Conservation (phyloP, 1,284 basidiomycete genomes). For the Butyriboletus appendiculatus region DNA sequence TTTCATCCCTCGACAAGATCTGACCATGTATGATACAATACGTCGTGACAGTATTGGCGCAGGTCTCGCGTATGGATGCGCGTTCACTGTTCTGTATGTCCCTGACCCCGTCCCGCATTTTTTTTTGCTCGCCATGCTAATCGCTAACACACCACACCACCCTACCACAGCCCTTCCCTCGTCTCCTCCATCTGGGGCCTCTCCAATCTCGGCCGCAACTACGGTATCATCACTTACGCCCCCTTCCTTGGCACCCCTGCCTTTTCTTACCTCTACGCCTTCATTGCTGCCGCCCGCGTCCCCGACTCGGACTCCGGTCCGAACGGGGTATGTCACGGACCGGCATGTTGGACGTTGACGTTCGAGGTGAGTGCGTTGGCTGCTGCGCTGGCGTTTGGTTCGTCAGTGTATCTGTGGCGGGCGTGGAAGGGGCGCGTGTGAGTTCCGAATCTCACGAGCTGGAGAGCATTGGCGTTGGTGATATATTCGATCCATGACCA, state of each 20-base stretch:
- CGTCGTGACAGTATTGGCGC: constrained; percentile 46
- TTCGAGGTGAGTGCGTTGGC: constrained; percentile 53
- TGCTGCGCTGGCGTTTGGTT: constrained; percentile 44
- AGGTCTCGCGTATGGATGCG: constrained; percentile 65
- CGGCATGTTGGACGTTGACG: constrained; percentile 63
- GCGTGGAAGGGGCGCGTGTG: constrained; percentile 60
- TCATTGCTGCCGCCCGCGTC: constrained; percentile 54
- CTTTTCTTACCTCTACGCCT: constrained; percentile 77
- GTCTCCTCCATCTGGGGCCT: constrained; percentile 70
- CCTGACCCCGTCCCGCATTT: neutral
- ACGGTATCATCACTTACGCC: constrained; percentile 69
- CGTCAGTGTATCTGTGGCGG: constrained; percentile 56
- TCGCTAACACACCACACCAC: neutral
- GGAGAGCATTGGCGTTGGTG: no score
- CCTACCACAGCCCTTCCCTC: constrained; percentile 57
- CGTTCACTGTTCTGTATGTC: constrained; percentile 69
- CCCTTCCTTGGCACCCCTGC: constrained; percentile 71
- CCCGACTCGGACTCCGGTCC: constrained; percentile 26
- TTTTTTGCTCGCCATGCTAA: neutral
- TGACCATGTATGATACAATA: neutral
- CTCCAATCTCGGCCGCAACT: constrained; percentile 70
- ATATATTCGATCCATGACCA: no score
- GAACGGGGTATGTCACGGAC: constrained; percentile 54
- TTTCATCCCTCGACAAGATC: neutral
- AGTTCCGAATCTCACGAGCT: neutral